phyloP scores from a whole-genome alignment of 345 rosid genomes.

The Salix dunnii region DNA sequence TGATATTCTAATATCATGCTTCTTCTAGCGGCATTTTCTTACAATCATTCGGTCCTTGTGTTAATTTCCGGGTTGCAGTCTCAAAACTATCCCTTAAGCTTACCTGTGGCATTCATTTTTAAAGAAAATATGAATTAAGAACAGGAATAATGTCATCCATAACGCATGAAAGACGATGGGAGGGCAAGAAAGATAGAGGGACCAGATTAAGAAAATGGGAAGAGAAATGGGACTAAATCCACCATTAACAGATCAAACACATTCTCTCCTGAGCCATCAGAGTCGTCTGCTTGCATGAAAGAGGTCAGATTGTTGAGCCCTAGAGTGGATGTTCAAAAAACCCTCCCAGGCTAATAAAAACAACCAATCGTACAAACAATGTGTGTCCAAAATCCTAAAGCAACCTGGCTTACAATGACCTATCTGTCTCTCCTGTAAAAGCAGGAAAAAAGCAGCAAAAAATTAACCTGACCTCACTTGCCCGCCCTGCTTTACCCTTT shows the following conservation, averaged over 20 bases:
- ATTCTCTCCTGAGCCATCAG: background rate
- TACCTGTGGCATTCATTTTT: no score
- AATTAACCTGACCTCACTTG: background rate
- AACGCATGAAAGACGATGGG: no score
- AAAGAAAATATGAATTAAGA: no score
- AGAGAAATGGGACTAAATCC: background rate
- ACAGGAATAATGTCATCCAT: no score
- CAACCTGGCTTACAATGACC: background rate
- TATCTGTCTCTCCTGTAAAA: background rate
- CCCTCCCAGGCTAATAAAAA: background rate
- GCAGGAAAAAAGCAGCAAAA: background rate
- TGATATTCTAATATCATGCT: no score
- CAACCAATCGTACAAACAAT: constrained; percentile 15
- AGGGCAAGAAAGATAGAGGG: background rate
- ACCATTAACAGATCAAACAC: background rate
- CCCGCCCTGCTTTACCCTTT: constrained; percentile 8
- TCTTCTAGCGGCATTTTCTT: no score
- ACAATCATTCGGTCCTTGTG: no score
- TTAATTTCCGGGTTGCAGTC: no score
- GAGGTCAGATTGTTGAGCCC: constrained; percentile 2
- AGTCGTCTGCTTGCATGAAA: background rate
- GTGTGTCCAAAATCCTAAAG: background rate
- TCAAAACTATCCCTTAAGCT: no score
- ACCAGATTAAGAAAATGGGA: background rate
- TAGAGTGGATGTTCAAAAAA: background rate